Conservation (phyloP, 2,329 filamentous ascomycete genomes). For the Neoascochyta sp. region DNA sequence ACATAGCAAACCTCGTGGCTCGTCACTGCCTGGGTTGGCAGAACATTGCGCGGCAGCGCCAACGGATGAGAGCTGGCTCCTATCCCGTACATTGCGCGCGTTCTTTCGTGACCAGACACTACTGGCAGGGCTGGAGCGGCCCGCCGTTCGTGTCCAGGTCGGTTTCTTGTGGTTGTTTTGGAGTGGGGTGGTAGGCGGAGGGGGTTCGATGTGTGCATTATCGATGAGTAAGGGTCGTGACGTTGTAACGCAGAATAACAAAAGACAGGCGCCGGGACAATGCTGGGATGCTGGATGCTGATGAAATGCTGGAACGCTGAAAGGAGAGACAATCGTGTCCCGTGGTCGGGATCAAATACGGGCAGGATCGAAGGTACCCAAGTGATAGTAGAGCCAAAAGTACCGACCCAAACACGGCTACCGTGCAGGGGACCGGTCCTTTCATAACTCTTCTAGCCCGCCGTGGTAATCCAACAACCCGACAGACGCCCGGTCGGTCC, state of each 20-base stretch:
- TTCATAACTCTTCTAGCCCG: too few relatives aligned
- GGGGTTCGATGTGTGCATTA: slow-evolving; percentile 3
- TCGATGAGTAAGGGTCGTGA: background rate
- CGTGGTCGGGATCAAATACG: slow-evolving; percentile 1
- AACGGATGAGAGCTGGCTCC: too few relatives aligned
- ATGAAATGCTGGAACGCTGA: slow-evolving; percentile 7
- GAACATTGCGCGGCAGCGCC: too few relatives aligned
- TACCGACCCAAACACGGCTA: slow-evolving; percentile 1
- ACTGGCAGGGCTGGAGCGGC: too few relatives aligned
- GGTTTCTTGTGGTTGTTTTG: slow-evolving; percentile 1
- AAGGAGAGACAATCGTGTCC: slow-evolving; percentile 1
- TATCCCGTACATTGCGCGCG: too few relatives aligned
- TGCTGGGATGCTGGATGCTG: slow-evolving; percentile 6
- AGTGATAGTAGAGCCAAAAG: background rate
- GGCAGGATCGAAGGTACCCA: slow-evolving; percentile 1
- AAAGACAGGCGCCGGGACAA: slow-evolving; percentile 2
- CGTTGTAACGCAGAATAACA: slow-evolving; percentile 1
- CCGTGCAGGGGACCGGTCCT: too few relatives aligned
- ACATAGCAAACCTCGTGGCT: too few relatives aligned
- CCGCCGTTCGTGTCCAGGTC: too few relatives aligned
- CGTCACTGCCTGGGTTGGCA: too few relatives aligned
- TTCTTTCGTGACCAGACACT: too few relatives aligned
- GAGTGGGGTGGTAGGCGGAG: slow-evolving; percentile 6
- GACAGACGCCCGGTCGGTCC: slow-evolving; percentile 7
- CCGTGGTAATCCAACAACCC: too few relatives aligned